Evolutionary conservation across 441 rosid genomes (phyloP), one percentile per base, ranked within the genome.

Genomic region (Manihot esculenta): DNA sequence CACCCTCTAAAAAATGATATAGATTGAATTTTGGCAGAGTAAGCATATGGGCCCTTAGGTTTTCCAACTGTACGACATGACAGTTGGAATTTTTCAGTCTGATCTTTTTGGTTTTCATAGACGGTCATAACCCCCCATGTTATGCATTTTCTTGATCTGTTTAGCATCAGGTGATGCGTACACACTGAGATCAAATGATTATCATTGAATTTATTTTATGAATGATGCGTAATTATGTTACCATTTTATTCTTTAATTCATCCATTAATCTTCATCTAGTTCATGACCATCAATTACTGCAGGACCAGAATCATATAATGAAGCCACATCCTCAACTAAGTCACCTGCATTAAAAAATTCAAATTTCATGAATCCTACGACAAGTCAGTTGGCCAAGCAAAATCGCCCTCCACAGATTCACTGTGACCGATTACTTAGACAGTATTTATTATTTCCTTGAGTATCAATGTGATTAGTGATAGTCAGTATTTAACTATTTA

Each of bases 361-460:
- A 56, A 88, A 88, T 76, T 83, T 93, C 71, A 91, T 93, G 98
- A 95, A 83, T 71, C 98, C 98, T 50, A 93, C 99, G 41, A 89
- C 88, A 69, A 91, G 98, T 81, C 91, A 86, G 62, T 78, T 95
- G 82, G 98, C 99, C 30, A 93, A 89, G 84, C 96, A 84, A 85
- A 86, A 81, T 74, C 64, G 49, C 41, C 49, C 74, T 48, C 49
- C 76, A 26, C 77, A 81, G 68, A 76, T 72, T 69, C 80, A 61
- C 68, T 84, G 83, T 62, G 68, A 60, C 35, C 79, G 75, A 54
- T 68, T 85, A 76, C 75, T 81, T 64, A 72, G 87, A 82, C 86
- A 85, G 88, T 80, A 38, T 44, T 27, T 55, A 35, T 66, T 24
- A 67, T 18, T 45, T 72, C 33, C 14, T 53, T 9, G 8, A 59